Evolutionary conservation across 208 protist genomes (phyloP).

Genomic region (Trypanosoma congolense): DNA sequence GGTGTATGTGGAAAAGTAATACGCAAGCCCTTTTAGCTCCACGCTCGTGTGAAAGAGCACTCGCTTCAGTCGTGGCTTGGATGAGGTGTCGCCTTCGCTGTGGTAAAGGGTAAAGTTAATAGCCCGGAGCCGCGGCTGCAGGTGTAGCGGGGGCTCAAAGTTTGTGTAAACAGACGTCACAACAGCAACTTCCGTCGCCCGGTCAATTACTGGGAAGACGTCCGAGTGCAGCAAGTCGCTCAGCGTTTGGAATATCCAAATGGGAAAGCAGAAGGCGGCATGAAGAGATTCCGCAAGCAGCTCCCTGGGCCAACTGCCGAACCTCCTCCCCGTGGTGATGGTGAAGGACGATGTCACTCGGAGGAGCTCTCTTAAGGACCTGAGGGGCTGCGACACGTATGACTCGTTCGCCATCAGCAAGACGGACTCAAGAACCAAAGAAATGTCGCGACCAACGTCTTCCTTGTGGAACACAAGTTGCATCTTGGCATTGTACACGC

Average conservation of each 20-base stretch:
- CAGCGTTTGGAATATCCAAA: constrained; percentile 22
- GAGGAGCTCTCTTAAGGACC: constrained; percentile 49
- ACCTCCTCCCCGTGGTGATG: constrained; percentile 31
- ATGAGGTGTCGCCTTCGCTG: background rate
- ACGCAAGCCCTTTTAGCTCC: constrained; percentile 43
- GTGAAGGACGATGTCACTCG: constrained; percentile 37
- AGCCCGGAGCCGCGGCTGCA: constrained; percentile 60
- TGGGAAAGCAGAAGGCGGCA: constrained; percentile 31
- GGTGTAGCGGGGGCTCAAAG: constrained; percentile 49
- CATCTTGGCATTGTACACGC: constrained; percentile 44
- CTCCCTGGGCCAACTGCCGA: constrained; percentile 3
- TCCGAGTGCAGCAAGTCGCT: constrained; percentile 5
- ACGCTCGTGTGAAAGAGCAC: constrained; percentile 50
- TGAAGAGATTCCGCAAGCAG: constrained; percentile 15
- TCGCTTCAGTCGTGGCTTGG: constrained; percentile 34
- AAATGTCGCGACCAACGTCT: constrained; percentile 37
- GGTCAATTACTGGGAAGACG: constrained; percentile 44
- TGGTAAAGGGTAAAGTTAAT: constrained; percentile 78
- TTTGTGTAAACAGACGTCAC: constrained; percentile 50
- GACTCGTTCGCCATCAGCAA: constrained; percentile 56
- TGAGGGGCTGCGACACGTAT: constrained; percentile 24
- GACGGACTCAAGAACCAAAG: constrained; percentile 45
- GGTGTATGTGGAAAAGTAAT: constrained; percentile 48
- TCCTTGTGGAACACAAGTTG: constrained; percentile 64
- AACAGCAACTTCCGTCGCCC: constrained; percentile 39